These are phyloP conservation scores for Iris pallida DNA, from an alignment of 116 monocot genomes.

Conservation along the genomic window DNA sequence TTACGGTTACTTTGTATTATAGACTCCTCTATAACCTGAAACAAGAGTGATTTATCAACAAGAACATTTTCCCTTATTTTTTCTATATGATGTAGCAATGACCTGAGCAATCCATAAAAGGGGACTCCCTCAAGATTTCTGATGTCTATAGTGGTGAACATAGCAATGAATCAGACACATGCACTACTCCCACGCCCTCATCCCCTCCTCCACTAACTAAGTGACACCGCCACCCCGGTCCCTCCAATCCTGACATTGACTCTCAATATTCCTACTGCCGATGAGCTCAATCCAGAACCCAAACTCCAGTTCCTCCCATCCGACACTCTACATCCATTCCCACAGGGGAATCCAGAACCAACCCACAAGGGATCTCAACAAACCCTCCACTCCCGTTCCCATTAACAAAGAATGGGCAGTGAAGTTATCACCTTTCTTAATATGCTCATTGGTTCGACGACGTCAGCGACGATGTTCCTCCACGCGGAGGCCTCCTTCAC, in stretches of 20 bases:
- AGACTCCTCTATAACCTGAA: constrained; percentile 9
- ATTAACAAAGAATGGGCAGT: constrained; percentile 47
- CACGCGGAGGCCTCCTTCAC: constrained; percentile 60
- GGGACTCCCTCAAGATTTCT: constrained; percentile 17
- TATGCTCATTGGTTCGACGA: not conserved
- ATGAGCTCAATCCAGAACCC: constrained; percentile 56
- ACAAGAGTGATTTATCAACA: no score
- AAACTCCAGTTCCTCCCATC: constrained; percentile 23
- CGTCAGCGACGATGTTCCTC: constrained; percentile 26
- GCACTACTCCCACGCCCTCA: constrained; percentile 73
- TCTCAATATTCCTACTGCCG: constrained; percentile 21
- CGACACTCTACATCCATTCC: constrained; percentile 52
- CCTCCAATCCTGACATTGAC: constrained; percentile 53
- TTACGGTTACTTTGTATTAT: constrained; percentile 8
- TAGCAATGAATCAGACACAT: constrained; percentile 38
- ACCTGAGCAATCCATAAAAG: constrained; percentile 18
- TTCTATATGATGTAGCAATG: constrained; percentile 8
- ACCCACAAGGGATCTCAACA: constrained; percentile 62
- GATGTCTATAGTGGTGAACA: constrained; percentile 14
- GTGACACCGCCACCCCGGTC: constrained; percentile 22
- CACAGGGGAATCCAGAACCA: constrained; percentile 65
- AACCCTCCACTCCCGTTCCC: constrained; percentile 9
- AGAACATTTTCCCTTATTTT: not conserved
- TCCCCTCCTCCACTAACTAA: constrained; percentile 50
- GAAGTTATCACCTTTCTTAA: not conserved